Evolutionary conservation across 345 rosid species (phyloP).

Genomic region (Euphorbia tirucalli): DNA sequence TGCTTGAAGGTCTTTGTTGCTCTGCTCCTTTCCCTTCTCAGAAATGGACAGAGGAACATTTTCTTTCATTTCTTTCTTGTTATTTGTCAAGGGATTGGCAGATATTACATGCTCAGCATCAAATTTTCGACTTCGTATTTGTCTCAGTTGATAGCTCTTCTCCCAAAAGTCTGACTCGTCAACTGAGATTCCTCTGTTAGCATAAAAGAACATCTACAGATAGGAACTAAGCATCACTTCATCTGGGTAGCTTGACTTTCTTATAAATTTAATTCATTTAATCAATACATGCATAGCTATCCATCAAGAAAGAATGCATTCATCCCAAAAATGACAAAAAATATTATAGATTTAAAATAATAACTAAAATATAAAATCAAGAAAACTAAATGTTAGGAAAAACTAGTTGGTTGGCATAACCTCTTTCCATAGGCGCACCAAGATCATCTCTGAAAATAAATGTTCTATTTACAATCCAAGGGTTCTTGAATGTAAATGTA

Average conservation of each 20-base stretch:
- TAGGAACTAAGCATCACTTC: background rate
- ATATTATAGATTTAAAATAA: background rate
- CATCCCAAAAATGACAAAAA: background rate
- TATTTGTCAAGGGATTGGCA: conserved; percentile 27
- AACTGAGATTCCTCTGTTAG: conserved; percentile 58
- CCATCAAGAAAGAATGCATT: conserved; percentile 2
- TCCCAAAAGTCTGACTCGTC: conserved; percentile 92
- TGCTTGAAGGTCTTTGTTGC: conserved; percentile 34
- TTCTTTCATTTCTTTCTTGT: conserved; percentile 46
- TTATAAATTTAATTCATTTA: background rate
- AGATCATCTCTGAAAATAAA: background rate
- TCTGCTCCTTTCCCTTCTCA: conserved; percentile 56
- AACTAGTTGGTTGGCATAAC: background rate
- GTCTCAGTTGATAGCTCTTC: conserved; percentile 70
- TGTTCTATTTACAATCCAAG: background rate
- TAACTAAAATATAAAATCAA: background rate
- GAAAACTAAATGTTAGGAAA: background rate
- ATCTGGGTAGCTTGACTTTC: background rate
- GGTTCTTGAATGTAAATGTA: background rate
- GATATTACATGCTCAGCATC: conserved; percentile 29
- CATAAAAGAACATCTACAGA: conserved; percentile 76
- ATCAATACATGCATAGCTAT: background rate
- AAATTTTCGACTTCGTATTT: conserved; percentile 34
- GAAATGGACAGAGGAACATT: conserved; percentile 36
- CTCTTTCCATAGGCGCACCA: background rate